phyloP scores from a whole-genome alignment of 2,329 filamentous ascomycete genomes.

The Aureobasidium sp. region DNA sequence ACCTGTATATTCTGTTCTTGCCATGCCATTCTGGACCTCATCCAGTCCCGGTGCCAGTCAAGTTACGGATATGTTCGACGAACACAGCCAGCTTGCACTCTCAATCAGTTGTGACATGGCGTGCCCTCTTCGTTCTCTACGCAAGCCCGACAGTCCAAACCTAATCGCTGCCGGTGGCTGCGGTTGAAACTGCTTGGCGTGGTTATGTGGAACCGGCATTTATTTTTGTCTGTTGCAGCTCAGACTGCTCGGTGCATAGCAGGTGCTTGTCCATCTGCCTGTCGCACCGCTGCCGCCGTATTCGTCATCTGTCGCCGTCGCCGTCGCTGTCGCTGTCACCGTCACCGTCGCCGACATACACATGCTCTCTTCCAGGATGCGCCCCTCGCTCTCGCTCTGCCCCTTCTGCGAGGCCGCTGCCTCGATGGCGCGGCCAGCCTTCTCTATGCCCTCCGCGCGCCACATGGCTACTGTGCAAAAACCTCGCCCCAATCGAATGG shows the following conservation, averaged over 20 bases:
- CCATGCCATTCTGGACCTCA: no score
- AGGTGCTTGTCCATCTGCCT: not conserved
- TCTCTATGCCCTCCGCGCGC: constrained; percentile 21
- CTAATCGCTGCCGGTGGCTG: not conserved
- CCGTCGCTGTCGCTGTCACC: not conserved
- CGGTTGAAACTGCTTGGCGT: not conserved
- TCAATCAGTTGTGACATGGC: no score
- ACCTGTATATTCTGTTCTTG: no score
- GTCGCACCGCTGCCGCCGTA: not conserved
- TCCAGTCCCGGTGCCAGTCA: no score
- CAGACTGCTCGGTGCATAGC: not conserved
- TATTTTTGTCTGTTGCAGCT: constrained; percentile 6
- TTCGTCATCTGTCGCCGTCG: not conserved
- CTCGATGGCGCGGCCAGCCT: constrained; percentile 10
- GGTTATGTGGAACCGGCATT: not conserved
- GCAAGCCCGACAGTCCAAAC: not conserved
- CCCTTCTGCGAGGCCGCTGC: constrained; percentile 34
- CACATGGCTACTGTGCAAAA: constrained; percentile 34
- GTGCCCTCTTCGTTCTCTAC: not conserved
- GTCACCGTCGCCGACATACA: not conserved
- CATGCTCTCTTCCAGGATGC: not conserved
- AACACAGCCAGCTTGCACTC: not conserved
- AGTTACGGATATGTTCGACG: no score
- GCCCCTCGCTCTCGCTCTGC: constrained; percentile 20
- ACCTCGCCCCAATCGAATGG: constrained; percentile 42